Base-by-base conservation (phyloP, 805 yeast genomes). In the Wickerhamomyces strasburgensis region DNA sequence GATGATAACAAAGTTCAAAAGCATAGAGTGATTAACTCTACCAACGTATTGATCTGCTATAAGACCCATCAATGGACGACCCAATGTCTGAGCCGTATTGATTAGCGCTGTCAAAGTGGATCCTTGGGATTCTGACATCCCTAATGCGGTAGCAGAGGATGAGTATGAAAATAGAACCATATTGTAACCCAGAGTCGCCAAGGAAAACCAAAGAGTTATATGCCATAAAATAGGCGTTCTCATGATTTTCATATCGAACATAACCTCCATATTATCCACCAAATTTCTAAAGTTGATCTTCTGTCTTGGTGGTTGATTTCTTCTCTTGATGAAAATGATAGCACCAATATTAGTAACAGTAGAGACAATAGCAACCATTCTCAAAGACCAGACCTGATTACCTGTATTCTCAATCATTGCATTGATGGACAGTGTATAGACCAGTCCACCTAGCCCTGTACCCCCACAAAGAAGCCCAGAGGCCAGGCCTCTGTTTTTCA, bases 401-500 rank as follows among this genome's bases (percentile, higher is more conserved):
- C 72, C 70, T 8, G 65, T 57, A 14, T 54, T 58, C 7, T 59
- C 47, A 19, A 74, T 69, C 47, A 74, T 52, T 8, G 65, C 65
- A 37, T 68, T 63, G 16, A 63, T 59, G 0, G 74, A 60, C 29
- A 72, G 51, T 6, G 74, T 61, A 39, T 59, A 67, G 1, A 61
- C 52, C 5, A 72, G 61, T 38, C 79, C 80, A 19, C 79, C 75
- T 3, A 72, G 51, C 32, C 80, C 80, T 1, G 77, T 72, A 6
- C 80, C 80, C 13, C 69, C 48, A 14, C 68, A 51, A 2, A 69
- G 64, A 15, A 68, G 48, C 8, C 80, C 79, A 44, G 67, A 58
- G 1, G 78, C 75, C 13, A 70, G 54, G 3, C 79, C 79, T 46
- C 89, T 65, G 40, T 62, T 78, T 45, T 73, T 78, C 30, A 73